phyloP scores from a whole-genome alignment of 768 basidiomycete genomes.

The Rhodotorula babjevae region DNA sequence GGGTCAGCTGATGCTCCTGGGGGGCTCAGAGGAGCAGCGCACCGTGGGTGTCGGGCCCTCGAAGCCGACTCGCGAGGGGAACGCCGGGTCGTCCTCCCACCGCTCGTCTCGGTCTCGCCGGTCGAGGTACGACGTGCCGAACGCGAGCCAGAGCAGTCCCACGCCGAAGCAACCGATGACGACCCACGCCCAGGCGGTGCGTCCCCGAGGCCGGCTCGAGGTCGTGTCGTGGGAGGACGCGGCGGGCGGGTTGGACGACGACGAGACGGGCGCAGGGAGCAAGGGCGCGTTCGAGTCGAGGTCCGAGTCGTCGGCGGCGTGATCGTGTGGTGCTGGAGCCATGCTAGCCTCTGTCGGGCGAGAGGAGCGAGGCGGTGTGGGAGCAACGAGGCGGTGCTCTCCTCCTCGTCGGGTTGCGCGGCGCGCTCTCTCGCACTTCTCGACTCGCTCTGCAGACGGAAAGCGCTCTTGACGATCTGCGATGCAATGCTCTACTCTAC shows the following conservation, averaged over 20 bases:
- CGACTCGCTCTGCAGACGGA: too few relatives aligned
- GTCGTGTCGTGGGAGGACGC: not conserved
- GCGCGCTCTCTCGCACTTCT: too few relatives aligned
- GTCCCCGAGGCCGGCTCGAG: not conserved
- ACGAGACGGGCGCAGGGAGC: not conserved
- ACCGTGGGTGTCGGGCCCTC: slow-evolving; percentile 29
- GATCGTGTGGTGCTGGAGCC: not conserved
- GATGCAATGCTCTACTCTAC: not conserved
- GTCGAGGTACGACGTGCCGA: not conserved
- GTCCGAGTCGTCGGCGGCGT: not conserved
- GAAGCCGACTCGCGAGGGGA: slow-evolving; percentile 1
- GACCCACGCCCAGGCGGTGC: not conserved
- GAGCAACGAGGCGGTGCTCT: not conserved
- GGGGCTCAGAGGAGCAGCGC: not conserved
- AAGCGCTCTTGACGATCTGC: not conserved
- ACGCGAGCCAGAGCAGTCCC: not conserved
- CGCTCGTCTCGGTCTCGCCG: too few relatives aligned
- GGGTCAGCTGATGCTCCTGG: not conserved
- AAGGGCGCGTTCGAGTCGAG: slow-evolving; percentile 11
- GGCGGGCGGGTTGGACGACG: not conserved
- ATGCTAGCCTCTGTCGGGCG: not conserved
- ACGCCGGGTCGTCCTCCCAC: not conserved
- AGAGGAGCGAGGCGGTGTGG: not conserved
- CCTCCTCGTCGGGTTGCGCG: not conserved
- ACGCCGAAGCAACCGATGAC: not conserved